Conservation (phyloP, 176 grass and related monocot species). For the Aechmea fasciata region DNA sequence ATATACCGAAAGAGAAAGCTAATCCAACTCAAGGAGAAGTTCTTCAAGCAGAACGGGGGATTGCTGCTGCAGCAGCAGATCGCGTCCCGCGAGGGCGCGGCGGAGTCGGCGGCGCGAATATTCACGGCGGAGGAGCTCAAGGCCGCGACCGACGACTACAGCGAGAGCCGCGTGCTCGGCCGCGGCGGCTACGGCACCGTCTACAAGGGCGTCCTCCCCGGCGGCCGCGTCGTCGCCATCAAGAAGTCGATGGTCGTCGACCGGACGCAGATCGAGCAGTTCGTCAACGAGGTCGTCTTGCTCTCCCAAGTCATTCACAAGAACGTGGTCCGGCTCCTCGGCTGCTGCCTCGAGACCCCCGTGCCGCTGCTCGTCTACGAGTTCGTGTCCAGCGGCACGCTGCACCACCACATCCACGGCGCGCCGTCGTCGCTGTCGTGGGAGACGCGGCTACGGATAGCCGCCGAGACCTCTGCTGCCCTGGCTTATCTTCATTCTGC, state of each 20-base stretch:
- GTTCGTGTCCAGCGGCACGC: conserved; percentile 5
- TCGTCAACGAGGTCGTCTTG: conserved; percentile 15
- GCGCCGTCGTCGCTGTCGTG: background rate
- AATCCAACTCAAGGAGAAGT: conserved; percentile 3
- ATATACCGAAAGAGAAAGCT: conserved; percentile 5
- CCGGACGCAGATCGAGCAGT: conserved; percentile 6
- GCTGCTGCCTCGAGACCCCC: conserved; percentile 1
- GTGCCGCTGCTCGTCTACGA: conserved; percentile 10
- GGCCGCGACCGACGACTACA: background rate
- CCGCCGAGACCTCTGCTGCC: conserved; percentile 23
- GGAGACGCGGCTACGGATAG: conserved; percentile 23
- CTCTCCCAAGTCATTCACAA: conserved; percentile 17
- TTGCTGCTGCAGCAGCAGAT: conserved; percentile 14
- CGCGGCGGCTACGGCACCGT: conserved; percentile 14
- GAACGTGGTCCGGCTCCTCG: conserved; percentile 8
- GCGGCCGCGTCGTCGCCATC: conserved; percentile 18
- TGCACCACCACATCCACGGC: conserved; percentile 19
- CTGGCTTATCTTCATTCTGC: conserved; percentile 11
- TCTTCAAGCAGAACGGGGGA: conserved; percentile 17
- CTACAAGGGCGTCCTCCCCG: conserved; percentile 7
- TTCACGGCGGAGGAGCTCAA: conserved; percentile 23
- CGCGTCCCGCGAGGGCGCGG: background rate
- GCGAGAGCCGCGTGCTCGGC: conserved; percentile 21
- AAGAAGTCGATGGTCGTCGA: conserved; percentile 27
- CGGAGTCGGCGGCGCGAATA: background rate